Conservation (phyloP, 805 yeast species). For the Isabelozyma rhagii region DNA sequence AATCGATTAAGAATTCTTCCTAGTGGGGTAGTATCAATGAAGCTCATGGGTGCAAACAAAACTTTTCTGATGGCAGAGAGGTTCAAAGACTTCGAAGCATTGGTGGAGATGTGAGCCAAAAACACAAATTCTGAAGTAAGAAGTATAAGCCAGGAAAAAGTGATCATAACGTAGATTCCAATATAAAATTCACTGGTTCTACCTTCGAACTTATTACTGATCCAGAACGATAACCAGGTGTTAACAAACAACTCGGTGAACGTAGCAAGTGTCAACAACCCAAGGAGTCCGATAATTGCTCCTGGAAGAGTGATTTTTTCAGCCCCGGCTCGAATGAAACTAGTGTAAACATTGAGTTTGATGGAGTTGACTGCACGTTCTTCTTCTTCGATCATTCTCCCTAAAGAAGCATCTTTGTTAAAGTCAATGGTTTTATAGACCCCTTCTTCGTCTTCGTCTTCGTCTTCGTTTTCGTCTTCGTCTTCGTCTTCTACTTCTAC, state of each 20-base stretch:
- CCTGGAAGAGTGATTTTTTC: slow-evolving; percentile 39
- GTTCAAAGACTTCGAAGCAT: slow-evolving; percentile 55
- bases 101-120: slow-evolving; percentile 45
- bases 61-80: slow-evolving; percentile 53
- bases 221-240: slow-evolving; percentile 82
- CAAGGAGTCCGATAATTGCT: neutral
- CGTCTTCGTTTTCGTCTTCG: slow-evolving; percentile 11
- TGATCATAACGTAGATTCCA: slow-evolving; percentile 63
- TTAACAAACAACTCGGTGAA: slow-evolving; percentile 55
- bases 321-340: slow-evolving; percentile 28
- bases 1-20: slow-evolving; percentile 80
- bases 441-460: slow-evolving; percentile 7
- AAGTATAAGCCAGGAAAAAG: slow-evolving; percentile 44
- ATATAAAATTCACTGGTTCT: slow-evolving; percentile 55
- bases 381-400: slow-evolving; percentile 39
- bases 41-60: slow-evolving; percentile 72
- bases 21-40: slow-evolving; percentile 79
- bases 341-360: slow-evolving; percentile 25
- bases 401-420: slow-evolving; percentile 12
- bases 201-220: slow-evolving; percentile 46
- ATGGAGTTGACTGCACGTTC: slow-evolving; percentile 54
- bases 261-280: slow-evolving; percentile 51
- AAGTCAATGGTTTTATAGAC: neutral
- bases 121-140: slow-evolving; percentile 39
- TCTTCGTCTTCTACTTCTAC: slow-evolving; percentile 5